Percentiles rank a stretch among this genome's conserved stretches.
phyloP scores from a whole-genome alignment of 495 filamentous ascomycete genomes.

The Xylaria flabelliformis region DNA sequence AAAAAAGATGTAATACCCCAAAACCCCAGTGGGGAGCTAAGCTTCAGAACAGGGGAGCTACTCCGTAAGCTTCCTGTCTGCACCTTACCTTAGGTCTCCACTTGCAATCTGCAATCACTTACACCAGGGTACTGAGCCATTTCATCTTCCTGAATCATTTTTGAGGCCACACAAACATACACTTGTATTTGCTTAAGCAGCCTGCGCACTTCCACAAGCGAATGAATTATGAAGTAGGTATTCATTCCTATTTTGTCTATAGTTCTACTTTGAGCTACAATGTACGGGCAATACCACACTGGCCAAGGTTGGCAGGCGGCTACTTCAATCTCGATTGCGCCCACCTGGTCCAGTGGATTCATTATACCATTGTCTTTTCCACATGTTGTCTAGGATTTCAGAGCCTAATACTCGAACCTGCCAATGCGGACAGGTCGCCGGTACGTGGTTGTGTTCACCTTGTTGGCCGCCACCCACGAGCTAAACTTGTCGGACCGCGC shows the following conservation, averaged over 20 bases:
- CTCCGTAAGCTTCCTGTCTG: too few species aligned
- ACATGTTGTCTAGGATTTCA: background rate
- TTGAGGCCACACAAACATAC: too few species aligned
- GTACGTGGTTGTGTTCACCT: constrained; percentile 15
- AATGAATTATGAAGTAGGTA: background rate
- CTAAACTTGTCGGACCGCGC: constrained; percentile 39
- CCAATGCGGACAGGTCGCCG: background rate
- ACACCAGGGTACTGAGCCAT: too few species aligned
- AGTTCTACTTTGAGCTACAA: constrained; percentile 15
- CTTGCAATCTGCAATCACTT: too few species aligned
- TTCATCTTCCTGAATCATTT: too few species aligned
- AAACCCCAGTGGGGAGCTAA: background rate
- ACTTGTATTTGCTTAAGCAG: too few species aligned
- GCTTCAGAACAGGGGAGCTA: background rate
- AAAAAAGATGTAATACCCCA: background rate
- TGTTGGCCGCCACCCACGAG: constrained; percentile 39
- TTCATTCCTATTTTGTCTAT: constrained; percentile 10
- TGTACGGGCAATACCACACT: background rate
- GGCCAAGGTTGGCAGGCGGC: background rate
- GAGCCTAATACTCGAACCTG: constrained; percentile 10
- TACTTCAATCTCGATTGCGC: background rate
- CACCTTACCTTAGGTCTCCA: too few species aligned
- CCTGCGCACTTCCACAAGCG: background rate
- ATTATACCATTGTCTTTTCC: background rate
- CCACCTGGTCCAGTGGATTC: background rate